A percentile compares a stretch with the other conserved stretches of the same genome.
phyloP scores from a whole-genome alignment of 1,284 basidiomycete genomes.

The Gomphus bonarii region DNA sequence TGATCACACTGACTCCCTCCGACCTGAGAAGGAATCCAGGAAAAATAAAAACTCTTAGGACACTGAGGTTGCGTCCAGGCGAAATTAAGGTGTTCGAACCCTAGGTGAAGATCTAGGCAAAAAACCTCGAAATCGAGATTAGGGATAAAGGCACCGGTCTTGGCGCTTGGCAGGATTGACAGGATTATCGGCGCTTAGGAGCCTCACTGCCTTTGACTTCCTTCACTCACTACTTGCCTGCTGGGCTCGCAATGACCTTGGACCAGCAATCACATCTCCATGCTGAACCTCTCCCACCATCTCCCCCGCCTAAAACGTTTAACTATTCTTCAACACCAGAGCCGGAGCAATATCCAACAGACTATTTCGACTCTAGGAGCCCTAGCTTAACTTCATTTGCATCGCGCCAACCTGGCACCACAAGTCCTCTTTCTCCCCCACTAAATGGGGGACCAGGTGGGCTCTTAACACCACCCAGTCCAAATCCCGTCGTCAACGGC shows the following conservation, averaged over 20 bases:
- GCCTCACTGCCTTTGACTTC: not conserved
- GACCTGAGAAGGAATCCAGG: too few relatives aligned
- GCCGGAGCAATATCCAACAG: not conserved
- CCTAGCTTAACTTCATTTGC: not conserved
- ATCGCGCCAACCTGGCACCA: not conserved
- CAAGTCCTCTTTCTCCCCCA: not conserved
- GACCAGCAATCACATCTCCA: conserved; percentile 20
- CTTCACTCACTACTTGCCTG: not conserved
- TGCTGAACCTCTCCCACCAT: conserved; percentile 17
- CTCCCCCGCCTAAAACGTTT: conserved; percentile 27
- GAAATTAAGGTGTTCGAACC: too few relatives aligned
- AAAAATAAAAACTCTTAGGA: too few relatives aligned
- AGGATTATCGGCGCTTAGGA: not conserved
- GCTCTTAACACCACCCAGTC: not conserved
- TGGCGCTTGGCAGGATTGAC: not conserved
- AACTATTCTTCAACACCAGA: not conserved
- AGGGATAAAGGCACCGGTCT: too few relatives aligned
- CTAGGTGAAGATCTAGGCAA: too few relatives aligned
- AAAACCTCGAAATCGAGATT: too few relatives aligned
- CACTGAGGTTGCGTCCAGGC: too few relatives aligned
- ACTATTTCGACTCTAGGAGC: not conserved
- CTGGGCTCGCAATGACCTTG: conserved; percentile 14
- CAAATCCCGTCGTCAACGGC: not conserved
- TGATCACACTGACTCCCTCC: too few relatives aligned
- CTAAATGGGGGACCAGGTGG: not conserved